Evolutionary conservation across 2,329 filamentous ascomycete genomes (phyloP).

Genomic region (Verticillium nubilum): DNA sequence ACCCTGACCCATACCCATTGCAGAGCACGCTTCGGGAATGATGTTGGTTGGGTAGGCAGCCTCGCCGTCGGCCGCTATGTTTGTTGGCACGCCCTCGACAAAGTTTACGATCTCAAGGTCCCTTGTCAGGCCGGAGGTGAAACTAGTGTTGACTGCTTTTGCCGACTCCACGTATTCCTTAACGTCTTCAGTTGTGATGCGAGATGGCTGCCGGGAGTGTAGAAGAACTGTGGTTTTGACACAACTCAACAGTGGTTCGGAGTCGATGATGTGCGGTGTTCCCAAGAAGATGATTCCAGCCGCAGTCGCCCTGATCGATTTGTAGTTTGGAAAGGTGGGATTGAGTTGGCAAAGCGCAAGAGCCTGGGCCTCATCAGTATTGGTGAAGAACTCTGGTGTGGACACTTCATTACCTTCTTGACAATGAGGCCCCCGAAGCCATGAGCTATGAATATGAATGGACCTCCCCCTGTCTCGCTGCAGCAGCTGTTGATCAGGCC

Average conservation of each 20-base stretch:
- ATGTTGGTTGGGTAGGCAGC: conserved; percentile 1
- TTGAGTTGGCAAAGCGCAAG: neutral
- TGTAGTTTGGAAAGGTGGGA: neutral
- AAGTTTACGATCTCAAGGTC: neutral
- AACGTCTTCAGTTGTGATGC: conserved; percentile 8
- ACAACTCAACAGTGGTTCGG: conserved; percentile 13
- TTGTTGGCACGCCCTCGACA: neutral
- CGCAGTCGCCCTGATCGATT: conserved; percentile 6
- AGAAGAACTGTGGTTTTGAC: conserved; percentile 11
- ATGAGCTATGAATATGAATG: conserved; percentile 17
- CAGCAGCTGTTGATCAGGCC: conserved; percentile 1
- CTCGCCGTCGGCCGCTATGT: neutral
- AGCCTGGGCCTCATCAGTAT: neutral
- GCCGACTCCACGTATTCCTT: conserved; percentile 15
- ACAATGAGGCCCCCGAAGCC: conserved; percentile 17
- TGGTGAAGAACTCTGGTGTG: neutral
- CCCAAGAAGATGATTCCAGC: conserved; percentile 16
- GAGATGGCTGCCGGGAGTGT: neutral
- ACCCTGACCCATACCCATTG: neutral
- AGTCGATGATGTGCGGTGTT: conserved; percentile 16
- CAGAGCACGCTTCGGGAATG: neutral
- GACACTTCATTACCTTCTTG: conserved; percentile 13
- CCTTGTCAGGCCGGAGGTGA: conserved; percentile 5
- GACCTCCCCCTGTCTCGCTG: conserved; percentile 3
- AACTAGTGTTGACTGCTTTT: conserved; percentile 12